phyloP scores from a whole-genome alignment of 2,329 filamentous ascomycete species.

The Trichoderma koningiopsis region DNA sequence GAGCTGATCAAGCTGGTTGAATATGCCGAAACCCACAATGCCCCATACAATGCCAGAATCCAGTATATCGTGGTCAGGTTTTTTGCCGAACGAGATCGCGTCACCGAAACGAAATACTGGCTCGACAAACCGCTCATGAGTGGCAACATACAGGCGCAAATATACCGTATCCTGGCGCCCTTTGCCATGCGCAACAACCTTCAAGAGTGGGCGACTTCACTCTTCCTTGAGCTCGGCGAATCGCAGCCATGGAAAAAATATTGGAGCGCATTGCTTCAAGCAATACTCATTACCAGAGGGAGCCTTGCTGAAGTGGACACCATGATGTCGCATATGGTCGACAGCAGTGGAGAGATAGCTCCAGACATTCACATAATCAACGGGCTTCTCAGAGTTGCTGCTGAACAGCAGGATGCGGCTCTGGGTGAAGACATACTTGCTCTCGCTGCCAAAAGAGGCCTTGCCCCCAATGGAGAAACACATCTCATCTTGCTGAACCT shows the following conservation, averaged over 20 bases:
- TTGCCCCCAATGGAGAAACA: conserved; percentile 69
- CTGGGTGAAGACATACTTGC: conserved; percentile 73
- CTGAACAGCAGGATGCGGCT: conserved; percentile 68
- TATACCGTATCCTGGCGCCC: conserved; percentile 38
- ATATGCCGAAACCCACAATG: conserved; percentile 51
- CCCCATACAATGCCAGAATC: conserved; percentile 49
- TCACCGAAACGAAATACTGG: conserved; percentile 67
- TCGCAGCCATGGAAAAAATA: conserved; percentile 53
- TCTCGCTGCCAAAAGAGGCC: conserved; percentile 64
- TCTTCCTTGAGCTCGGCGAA: conserved; percentile 58
- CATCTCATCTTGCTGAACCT: conserved; percentile 76
- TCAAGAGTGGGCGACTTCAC: conserved; percentile 61
- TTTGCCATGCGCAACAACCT: conserved; percentile 63
- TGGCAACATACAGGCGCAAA: conserved; percentile 28
- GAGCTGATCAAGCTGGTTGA: conserved; percentile 60
- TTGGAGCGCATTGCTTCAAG: conserved; percentile 76
- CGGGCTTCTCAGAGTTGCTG: conserved; percentile 70
- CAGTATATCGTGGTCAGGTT: conserved; percentile 62
- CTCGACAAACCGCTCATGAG: conserved; percentile 58
- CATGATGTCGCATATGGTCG: conserved; percentile 74
- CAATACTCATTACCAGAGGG: conserved; percentile 68
- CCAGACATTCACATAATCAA: conserved; percentile 78
- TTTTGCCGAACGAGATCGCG: conserved; percentile 60
- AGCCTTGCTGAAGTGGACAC: conserved; percentile 53
- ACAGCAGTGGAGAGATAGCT: conserved; percentile 51